Conservation (phyloP, 768 basidiomycete genomes). For the Candolleomyces eurysporus region DNA sequence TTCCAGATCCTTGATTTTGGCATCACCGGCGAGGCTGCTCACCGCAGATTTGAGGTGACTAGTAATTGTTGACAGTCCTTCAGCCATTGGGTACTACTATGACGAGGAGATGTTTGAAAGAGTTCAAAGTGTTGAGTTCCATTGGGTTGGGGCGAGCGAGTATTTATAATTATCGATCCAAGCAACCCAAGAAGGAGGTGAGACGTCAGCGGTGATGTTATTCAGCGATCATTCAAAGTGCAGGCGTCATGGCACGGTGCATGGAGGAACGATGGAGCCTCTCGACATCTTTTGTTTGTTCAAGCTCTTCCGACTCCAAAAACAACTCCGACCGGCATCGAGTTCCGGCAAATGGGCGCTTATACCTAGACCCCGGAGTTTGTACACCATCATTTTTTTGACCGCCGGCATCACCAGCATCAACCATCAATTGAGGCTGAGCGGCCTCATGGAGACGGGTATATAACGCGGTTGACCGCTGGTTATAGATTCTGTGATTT, state of each 20-base stretch:
- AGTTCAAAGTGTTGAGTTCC: no score
- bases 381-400: no score
- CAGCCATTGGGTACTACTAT: conserved; percentile 18
- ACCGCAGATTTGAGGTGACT: conserved; percentile 22
- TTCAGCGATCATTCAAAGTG: no score
- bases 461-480: background rate
- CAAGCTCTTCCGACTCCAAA: no score
- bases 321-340: no score
- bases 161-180: no score
- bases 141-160: no score
- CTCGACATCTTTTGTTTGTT: no score
- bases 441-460: background rate
- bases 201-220: background rate
- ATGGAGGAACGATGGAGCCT: no score
- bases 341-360: no score
- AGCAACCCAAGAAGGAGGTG: background rate
- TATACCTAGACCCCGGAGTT: no score
- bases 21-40: conserved; percentile 21
- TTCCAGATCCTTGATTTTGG: conserved; percentile 34
- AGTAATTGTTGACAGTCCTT: conserved; percentile 7
- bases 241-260: no score
- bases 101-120: background rate
- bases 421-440: background rate
- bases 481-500: background rate
- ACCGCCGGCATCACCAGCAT: background rate